Conservation (phyloP, 257 asterid genomes). For the Paraleonurus japonicus region DNA sequence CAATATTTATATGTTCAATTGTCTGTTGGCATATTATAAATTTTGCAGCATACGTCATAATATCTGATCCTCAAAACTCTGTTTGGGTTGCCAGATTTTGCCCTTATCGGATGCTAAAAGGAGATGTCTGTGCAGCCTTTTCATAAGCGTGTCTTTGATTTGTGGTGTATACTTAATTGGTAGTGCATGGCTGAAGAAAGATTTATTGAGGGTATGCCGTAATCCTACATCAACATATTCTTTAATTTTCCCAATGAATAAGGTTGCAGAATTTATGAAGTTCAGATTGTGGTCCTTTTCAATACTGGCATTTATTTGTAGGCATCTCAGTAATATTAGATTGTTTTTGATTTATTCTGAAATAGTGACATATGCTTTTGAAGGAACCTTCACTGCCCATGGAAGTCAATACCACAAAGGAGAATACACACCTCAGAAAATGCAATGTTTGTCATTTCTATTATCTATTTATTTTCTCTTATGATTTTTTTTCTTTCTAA, state of each 20-base stretch:
- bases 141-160: conserved; percentile 47
- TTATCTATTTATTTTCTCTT: neutral
- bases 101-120: conserved; percentile 49
- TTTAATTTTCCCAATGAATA: neutral
- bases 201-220: conserved; percentile 40
- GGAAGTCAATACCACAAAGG: conserved; percentile 17
- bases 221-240: neutral
- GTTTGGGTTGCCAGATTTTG: conserved; percentile 43
- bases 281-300: neutral
- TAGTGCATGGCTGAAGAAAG: conserved; percentile 50
- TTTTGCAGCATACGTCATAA: neutral
- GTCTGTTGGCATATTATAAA: neutral
- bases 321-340: neutral
- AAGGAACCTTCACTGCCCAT: conserved; percentile 27
- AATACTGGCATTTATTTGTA: neutral
- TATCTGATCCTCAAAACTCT: conserved; percentile 11
- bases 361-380: conserved; percentile 17
- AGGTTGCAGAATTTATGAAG: neutral
- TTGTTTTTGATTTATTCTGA: neutral
- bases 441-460: conserved; percentile 48
- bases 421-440: conserved; percentile 24
- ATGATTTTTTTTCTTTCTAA: neutral
- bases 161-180: conserved; percentile 62
- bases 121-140: conserved; percentile 53
- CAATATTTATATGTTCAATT: neutral